These are phyloP conservation scores for Tuber calosporum DNA, from an alignment of 495 filamentous ascomycete genomes.

Conservation along the genomic window DNA sequence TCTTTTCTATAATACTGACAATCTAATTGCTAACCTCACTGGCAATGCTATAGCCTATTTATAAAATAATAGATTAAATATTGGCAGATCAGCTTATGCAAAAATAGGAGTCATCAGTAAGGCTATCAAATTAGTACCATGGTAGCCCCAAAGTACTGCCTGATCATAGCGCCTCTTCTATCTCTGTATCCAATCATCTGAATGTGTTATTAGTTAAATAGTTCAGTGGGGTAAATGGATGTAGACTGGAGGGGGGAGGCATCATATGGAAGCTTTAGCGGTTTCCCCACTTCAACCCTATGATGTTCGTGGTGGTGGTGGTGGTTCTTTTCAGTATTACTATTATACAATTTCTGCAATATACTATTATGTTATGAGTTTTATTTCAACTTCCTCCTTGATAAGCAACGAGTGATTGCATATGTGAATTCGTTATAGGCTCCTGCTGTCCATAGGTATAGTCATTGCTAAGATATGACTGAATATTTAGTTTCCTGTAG, in stretches of 20 bases:
- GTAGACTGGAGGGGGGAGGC: background rate
- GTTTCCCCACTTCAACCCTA: background rate
- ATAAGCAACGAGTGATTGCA: background rate
- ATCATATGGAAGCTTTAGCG: background rate
- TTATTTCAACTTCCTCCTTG: background rate
- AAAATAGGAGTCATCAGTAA: background rate
- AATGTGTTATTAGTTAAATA: background rate
- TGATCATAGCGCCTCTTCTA: background rate
- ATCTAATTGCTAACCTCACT: background rate
- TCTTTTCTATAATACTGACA: background rate
- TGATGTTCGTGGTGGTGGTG: background rate
- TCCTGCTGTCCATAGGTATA: background rate
- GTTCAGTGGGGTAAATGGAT: background rate
- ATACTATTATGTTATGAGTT: background rate
- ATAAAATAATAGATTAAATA: background rate
- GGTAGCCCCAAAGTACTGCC: too few relatives aligned
- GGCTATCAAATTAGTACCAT: background rate
- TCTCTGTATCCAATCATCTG: background rate
- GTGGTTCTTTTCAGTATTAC: background rate
- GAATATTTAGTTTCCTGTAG: background rate
- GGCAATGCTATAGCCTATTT: background rate
- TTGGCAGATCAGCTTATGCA: background rate
- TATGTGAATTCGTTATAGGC: background rate
- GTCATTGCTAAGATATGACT: background rate
- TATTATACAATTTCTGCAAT: background rate